Conservation (phyloP, 2,329 filamentous ascomycete species). For the Magnaporthiopsis incrustans region DNA sequence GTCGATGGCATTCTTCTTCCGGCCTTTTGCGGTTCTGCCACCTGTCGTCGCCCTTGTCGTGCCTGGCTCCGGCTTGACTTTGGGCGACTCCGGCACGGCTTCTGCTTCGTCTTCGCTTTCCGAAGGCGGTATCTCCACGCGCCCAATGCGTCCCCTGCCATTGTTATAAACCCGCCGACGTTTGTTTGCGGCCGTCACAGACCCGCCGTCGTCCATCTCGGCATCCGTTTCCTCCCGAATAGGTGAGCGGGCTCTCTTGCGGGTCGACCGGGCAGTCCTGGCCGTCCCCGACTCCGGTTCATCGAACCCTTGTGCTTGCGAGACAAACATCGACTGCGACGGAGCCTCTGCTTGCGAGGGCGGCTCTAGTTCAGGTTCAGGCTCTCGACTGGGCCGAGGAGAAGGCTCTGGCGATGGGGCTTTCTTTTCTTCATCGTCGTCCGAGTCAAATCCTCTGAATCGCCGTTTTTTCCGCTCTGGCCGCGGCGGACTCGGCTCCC, state of each 20-base stretch:
- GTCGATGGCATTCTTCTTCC: conserved; percentile 41
- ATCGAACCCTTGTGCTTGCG: conserved; percentile 33
- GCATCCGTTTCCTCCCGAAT: conserved; percentile 37
- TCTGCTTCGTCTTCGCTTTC: conserved; percentile 11
- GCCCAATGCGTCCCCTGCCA: conserved; percentile 20
- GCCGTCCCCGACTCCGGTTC: conserved; percentile 11
- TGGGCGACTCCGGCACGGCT: conserved; percentile 13
- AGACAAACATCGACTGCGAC: conserved; percentile 47
- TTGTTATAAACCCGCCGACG: conserved; percentile 60
- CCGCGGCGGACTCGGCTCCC: conserved; percentile 4
- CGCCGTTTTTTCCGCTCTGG: conserved; percentile 28
- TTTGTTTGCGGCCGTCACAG: conserved; percentile 71
- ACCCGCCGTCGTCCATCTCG: conserved; percentile 64
- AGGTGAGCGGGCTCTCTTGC: conserved; percentile 39
- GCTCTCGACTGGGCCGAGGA: too few species aligned
- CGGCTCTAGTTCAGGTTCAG: background rate
- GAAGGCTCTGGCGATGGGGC: conserved; percentile 7
- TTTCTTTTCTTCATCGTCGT: conserved; percentile 28
- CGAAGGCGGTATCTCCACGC: background rate
- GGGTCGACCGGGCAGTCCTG: conserved; percentile 21
- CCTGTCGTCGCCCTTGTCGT: conserved; percentile 8
- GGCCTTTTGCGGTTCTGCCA: conserved; percentile 21
- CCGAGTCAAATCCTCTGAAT: conserved; percentile 65
- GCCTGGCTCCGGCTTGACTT: conserved; percentile 8
- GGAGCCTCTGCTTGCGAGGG: conserved; percentile 6